Percentiles rank a stretch among this genome's conserved stretches.
These are phyloP conservation scores for Aspergillus biplanus DNA, from an alignment of 495 filamentous ascomycete species.

Conservation along the genomic window DNA sequence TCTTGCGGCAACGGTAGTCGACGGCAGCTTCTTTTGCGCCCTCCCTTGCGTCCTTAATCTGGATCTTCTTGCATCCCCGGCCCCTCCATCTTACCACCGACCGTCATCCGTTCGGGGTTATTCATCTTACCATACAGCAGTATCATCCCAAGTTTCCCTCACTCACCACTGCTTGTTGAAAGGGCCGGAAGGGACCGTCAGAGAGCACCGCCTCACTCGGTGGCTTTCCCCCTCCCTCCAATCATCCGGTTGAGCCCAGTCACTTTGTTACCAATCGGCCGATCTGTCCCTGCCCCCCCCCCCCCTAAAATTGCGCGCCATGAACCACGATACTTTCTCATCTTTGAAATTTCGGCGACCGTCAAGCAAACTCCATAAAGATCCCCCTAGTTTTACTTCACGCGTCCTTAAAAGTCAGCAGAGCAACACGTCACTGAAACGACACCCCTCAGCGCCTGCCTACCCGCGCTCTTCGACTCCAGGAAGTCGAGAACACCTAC, in stretches of 20 bases:
- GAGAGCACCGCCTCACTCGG: conserved; percentile 34
- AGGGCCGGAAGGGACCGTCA: conserved; percentile 27
- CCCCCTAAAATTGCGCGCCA: conserved; percentile 36
- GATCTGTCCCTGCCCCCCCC: conserved; percentile 24
- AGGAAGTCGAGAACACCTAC: conserved; percentile 51
- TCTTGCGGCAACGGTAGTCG: conserved; percentile 22
- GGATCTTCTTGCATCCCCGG: conserved; percentile 30
- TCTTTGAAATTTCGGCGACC: conserved; percentile 52
- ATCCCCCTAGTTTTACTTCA: conserved; percentile 48
- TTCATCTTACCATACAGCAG: conserved; percentile 27
- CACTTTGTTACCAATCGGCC: conserved; percentile 23
- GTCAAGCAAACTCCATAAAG: conserved; percentile 55
- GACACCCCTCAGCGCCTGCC: conserved; percentile 71
- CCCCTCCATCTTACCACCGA: conserved; percentile 22
- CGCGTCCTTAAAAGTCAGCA: conserved; percentile 51
- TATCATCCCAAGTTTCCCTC: conserved; percentile 21
- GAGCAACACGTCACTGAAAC: conserved; percentile 57
- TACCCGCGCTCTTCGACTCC: conserved; percentile 49
- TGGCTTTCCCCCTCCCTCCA: conserved; percentile 34
- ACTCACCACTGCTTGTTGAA: conserved; percentile 15
- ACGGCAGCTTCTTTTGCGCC: conserved; percentile 28
- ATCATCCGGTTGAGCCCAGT: conserved; percentile 24
- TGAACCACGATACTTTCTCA: conserved; percentile 50
- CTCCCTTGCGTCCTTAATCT: conserved; percentile 31
- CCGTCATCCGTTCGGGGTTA: conserved; percentile 20